Base-by-base conservation (phyloP, 2,329 filamentous ascomycete species). In the Neofusicoccum parvum region DNA sequence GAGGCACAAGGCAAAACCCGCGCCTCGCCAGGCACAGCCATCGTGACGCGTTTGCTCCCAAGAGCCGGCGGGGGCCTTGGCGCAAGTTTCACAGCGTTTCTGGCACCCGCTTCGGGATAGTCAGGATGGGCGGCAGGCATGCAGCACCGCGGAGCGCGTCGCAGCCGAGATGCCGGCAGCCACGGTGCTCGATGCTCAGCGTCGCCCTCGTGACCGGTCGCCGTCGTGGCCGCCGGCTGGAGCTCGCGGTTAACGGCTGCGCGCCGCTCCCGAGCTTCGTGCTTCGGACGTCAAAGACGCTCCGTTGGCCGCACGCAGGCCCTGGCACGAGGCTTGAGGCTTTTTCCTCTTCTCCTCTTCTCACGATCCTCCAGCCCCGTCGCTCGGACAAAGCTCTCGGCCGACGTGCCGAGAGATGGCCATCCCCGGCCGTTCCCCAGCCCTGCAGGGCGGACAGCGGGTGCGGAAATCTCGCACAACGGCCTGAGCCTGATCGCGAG, bases 331-430 rank as follows among this genome's bases (percentile, higher is more conserved):
- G 56, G 56, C 56, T 32, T 32, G 27, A 32, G 27, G 27, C 27
- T 46, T 59, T 53, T 60, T 32, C 17, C 12, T 7, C 10, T 15
- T 39, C n/a, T 15, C 11, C 4, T 56, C 51, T n/a, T 3, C 10
- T 34, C 11, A 11, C 54, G 15, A 43, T 56, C 36, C 37, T 56
- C 23, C 36, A 5, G 27, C 12, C n/a, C 27, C 32, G 17, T 15
- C 17, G 27, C n/a, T 60, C 56, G 56, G 56, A 49, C 43, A 60
- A 60, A 60, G 43, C 43, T 60, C 56, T 60, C 56, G 56, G 56
- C 56, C 56, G 56, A 60, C 32, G 27, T 23, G 15, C 56, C 56
- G 56, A 60, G 56, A 60, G 56, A 60, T 36, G 45, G 43, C 20
- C 39, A 12, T 48, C 41, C 54, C 56, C 43, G 23, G 3, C 43